Conservation (phyloP, 2,329 filamentous ascomycete genomes). For the Aspergillus carbonarius region DNA sequence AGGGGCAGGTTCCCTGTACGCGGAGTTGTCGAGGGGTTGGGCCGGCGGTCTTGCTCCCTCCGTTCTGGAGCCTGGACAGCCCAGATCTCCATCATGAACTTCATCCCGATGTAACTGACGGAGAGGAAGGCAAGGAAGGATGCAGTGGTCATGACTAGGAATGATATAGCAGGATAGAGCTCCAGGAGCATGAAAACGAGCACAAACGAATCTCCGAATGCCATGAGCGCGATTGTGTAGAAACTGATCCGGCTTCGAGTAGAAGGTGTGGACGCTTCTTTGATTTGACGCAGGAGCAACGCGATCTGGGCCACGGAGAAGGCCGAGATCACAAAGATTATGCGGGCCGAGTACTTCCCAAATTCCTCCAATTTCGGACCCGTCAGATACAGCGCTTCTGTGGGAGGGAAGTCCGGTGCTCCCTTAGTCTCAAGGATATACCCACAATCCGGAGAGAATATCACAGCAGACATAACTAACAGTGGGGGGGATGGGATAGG, state of each 20-base stretch:
- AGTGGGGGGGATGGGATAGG: conserved; percentile 52
- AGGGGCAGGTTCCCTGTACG: conserved; percentile 46
- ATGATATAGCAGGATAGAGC: conserved; percentile 56
- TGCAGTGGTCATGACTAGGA: conserved; percentile 55
- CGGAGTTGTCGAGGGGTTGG: conserved; percentile 24
- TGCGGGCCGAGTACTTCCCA: conserved; percentile 51
- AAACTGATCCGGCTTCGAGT: conserved; percentile 64
- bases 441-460: conserved; percentile 67
- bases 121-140: conserved; percentile 61
- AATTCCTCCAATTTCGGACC: conserved; percentile 60
- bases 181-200: conserved; percentile 57
- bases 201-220: conserved; percentile 61
- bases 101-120: conserved; percentile 63
- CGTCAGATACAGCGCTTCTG: conserved; percentile 52
- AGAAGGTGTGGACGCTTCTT: conserved; percentile 63
- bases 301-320: conserved; percentile 55
- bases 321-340: conserved; percentile 53
- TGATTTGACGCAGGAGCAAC: conserved; percentile 61
- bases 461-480: conserved; percentile 59
- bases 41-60: conserved; percentile 34
- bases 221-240: conserved; percentile 62
- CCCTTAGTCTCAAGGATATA: conserved; percentile 63
- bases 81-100: conserved; percentile 68
- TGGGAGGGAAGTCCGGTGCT: conserved; percentile 53
- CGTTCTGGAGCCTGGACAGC: conserved; percentile 55